These are phyloP conservation scores for Ogataea minuta DNA, from an alignment of 805 yeast genomes.

Conservation along the genomic window DNA sequence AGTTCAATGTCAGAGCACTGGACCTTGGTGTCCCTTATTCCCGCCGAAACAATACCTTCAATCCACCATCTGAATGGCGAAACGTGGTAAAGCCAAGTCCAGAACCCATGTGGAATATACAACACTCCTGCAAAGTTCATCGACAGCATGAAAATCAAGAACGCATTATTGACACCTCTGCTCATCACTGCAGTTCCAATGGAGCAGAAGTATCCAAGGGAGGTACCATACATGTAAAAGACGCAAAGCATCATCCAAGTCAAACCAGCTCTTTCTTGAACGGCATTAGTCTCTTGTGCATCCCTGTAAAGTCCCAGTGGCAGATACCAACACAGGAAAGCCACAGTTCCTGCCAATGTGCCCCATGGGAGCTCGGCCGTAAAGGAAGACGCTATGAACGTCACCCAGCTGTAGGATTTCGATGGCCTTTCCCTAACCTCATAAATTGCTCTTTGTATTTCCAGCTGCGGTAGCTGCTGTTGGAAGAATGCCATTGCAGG, in stretches of 20 bases:
- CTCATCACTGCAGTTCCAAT: constrained; percentile 55
- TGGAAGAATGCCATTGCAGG: constrained; percentile 53
- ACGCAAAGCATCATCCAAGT: constrained; percentile 37
- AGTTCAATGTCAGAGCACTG: constrained; percentile 47
- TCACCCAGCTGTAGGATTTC: constrained; percentile 61
- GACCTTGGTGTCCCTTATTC: constrained; percentile 47
- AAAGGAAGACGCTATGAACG: constrained; percentile 59
- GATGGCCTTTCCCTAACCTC: constrained; percentile 72
- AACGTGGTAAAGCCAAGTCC: constrained; percentile 70
- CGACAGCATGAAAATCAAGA: constrained; percentile 54
- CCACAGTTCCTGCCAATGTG: constrained; percentile 53
- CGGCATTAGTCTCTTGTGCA: constrained; percentile 46
- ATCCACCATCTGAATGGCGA: constrained; percentile 67
- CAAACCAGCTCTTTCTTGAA: constrained; percentile 49
- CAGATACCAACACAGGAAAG: constrained; percentile 61
- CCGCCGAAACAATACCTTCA: constrained; percentile 49
- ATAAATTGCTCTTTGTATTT: constrained; percentile 57
- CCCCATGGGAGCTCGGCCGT: constrained; percentile 65
- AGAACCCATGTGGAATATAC: constrained; percentile 56
- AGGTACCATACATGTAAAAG: constrained; percentile 51
- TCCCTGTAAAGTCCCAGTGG: constrained; percentile 64
- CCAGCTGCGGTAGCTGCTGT: constrained; percentile 59
- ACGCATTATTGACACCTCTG: constrained; percentile 59
- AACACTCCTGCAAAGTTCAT: constrained; percentile 74
- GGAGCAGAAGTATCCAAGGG: constrained; percentile 54